A percentile compares a stretch with the other conserved stretches of the same genome.
phyloP scores from a whole-genome alignment of 352 stramenopile genomes.

The Phytophthora citrophthora region DNA sequence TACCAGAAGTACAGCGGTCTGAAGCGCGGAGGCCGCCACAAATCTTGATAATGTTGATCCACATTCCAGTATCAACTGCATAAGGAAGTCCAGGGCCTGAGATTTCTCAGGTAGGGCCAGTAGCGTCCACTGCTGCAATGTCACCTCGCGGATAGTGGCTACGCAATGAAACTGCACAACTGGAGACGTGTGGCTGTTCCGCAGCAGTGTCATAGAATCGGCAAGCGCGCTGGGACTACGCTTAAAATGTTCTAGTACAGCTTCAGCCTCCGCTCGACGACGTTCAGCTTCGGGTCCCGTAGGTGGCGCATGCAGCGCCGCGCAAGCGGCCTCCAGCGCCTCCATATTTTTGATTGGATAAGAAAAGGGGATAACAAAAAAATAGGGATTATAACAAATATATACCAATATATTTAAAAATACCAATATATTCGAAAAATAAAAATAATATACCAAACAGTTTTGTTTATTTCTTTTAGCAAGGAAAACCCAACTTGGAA shows the following conservation, averaged over 20 bases:
- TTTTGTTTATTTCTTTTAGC: too few relatives aligned
- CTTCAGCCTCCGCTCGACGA: conserved; percentile 66
- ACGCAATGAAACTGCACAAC: conserved; percentile 88
- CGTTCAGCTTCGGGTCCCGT: conserved; percentile 52
- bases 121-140: conserved; percentile 67
- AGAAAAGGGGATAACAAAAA: too few relatives aligned
- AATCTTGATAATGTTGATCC: conserved; percentile 59
- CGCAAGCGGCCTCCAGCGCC: conserved; percentile 69
- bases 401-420: too few relatives aligned
- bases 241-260: conserved; percentile 83
- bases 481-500: too few relatives aligned
- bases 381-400: too few relatives aligned
- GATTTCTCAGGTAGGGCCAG: conserved; percentile 55
- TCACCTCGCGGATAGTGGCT: conserved; percentile 77
- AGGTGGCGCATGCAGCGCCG: conserved; percentile 71
- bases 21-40: conserved; percentile 65
- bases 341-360: conserved; percentile 39
- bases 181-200: conserved; percentile 32
- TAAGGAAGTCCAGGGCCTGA: conserved; percentile 73
- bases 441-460: too few relatives aligned
- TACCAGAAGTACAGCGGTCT: conserved; percentile 78
- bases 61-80: conserved; percentile 78
- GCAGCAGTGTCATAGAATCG: conserved; percentile 68
- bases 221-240: conserved; percentile 65
- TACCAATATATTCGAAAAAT: too few relatives aligned